Evolutionary conservation across 2,329 filamentous ascomycete species (phyloP).

Genomic region (Aspergillus japonicus): DNA sequence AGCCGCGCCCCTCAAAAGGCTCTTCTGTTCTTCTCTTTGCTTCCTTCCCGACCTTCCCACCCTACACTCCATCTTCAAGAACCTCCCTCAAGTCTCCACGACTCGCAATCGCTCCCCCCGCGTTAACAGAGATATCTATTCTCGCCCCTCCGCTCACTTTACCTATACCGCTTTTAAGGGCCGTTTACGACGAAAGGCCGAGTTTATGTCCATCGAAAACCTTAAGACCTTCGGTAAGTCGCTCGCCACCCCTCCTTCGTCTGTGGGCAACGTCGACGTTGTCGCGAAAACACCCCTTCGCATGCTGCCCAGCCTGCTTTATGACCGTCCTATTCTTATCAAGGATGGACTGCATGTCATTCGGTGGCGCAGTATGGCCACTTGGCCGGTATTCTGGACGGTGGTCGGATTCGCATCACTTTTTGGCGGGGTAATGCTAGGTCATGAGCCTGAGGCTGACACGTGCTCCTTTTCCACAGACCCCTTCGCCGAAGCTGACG

Average conservation of each 20-base stretch:
- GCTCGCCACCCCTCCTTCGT: conserved; percentile 28
- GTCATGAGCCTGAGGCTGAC: conserved; percentile 33
- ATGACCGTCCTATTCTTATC: background rate
- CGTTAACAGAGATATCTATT: conserved; percentile 32
- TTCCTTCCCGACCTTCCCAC: conserved; percentile 29
- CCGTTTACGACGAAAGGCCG: conserved; percentile 63
- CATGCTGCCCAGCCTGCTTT: background rate
- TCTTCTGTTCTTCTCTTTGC: conserved; percentile 29
- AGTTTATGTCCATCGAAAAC: conserved; percentile 99
- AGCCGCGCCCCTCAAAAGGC: conserved; percentile 37
- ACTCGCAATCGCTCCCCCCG: conserved; percentile 22
- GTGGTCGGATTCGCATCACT: conserved; percentile 14
- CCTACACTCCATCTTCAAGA: conserved; percentile 12
- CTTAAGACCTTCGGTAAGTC: conserved; percentile 88
- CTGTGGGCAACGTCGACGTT: background rate
- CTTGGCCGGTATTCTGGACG: conserved; percentile 2
- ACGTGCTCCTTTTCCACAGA: conserved; percentile 56
- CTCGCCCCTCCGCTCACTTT: conserved; percentile 30
- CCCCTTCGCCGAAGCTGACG: conserved; percentile 99
- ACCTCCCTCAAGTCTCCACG: conserved; percentile 1
- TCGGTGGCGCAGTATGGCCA: background rate
- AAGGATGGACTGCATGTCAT: background rate
- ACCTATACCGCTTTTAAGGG: conserved; percentile 41
- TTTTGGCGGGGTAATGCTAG: conserved; percentile 39
- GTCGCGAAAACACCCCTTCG: background rate